Conservation (phyloP, 331 rosid species). For the Dryas integrifolia region DNA sequence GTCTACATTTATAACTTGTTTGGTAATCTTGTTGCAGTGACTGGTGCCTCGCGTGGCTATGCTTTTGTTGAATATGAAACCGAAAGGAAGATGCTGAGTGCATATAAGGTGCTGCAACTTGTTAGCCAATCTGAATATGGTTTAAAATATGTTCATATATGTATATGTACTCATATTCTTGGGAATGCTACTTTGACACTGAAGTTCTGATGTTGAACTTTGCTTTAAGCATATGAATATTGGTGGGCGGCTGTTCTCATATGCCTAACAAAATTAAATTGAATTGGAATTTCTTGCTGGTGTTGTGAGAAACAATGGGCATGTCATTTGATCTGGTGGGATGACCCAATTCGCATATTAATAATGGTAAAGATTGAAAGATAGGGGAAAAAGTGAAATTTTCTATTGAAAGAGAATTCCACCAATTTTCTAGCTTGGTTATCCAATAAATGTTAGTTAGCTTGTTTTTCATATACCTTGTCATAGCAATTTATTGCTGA, state of each 20-base stretch:
- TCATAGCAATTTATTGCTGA: background rate
- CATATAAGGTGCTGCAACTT: conserved; percentile 51
- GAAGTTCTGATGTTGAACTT: background rate
- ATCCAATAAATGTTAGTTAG: background rate
- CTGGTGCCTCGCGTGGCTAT: conserved; percentile 92
- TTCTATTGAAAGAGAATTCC: background rate
- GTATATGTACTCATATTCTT: background rate
- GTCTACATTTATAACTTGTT: background rate
- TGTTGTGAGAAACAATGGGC: background rate
- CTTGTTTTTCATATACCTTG: background rate
- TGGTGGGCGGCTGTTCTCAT: background rate
- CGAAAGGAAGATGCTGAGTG: conserved; percentile 76
- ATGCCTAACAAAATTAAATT: background rate
- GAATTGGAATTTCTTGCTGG: background rate
- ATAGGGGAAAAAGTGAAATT: background rate
- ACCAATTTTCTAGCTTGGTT: background rate
- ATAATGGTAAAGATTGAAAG: background rate
- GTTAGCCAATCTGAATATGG: background rate
- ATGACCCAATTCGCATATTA: background rate
- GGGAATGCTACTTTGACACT: background rate
- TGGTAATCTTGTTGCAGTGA: conserved; percentile 46
- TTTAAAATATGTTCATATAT: background rate
- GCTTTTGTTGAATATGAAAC: conserved; percentile 87
- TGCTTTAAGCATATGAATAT: background rate
- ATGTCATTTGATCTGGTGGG: background rate